These are phyloP conservation scores for Klebsormidium nitens DNA, from an alignment of 139 green algal genomes.

Conservation along the genomic window DNA sequence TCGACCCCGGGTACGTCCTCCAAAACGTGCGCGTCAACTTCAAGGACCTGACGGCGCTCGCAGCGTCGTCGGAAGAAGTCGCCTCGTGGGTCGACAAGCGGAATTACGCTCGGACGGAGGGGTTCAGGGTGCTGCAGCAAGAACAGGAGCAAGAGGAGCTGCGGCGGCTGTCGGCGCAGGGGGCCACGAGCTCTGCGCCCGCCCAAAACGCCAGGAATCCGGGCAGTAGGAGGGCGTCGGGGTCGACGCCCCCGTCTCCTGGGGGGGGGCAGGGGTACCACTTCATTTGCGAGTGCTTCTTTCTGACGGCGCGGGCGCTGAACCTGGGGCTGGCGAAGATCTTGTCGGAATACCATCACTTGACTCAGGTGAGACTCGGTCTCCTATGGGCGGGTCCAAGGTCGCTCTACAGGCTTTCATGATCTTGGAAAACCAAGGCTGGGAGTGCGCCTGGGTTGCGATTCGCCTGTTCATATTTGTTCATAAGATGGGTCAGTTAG, in stretches of 20 bases:
- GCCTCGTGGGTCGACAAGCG: slow-evolving; percentile 45
- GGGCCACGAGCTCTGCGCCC: no score
- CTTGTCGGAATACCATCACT: slow-evolving; percentile 37
- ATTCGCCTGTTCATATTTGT: no score
- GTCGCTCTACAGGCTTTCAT: no score
- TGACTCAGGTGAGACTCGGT: slow-evolving; percentile 28
- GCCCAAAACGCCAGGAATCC: no score
- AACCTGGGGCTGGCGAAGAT: slow-evolving; percentile 70
- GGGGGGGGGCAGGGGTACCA: slow-evolving; percentile 49
- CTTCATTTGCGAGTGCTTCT: slow-evolving; percentile 98
- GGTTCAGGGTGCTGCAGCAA: slow-evolving; percentile 12
- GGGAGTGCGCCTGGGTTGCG: no score
- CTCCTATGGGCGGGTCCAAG: no score
- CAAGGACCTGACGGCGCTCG: slow-evolving; percentile 41
- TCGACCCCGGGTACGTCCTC: slow-evolving; percentile 44
- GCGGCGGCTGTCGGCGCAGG: background rate
- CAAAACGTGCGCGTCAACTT: slow-evolving; percentile 29
- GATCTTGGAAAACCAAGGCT: no score
- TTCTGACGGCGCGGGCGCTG: slow-evolving; percentile 72
- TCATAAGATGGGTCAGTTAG: no score
- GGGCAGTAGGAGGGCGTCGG: background rate
- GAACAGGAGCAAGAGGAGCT: slow-evolving; percentile 11
- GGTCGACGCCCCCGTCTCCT: background rate
- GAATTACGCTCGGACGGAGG: slow-evolving; percentile 24
- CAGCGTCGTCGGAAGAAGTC: slow-evolving; percentile 41